Percentiles rank a stretch among this genome's conserved stretches.
Evolutionary conservation across 768 basidiomycete species (phyloP).

Genomic region (Amanita molliuscula): DNA sequence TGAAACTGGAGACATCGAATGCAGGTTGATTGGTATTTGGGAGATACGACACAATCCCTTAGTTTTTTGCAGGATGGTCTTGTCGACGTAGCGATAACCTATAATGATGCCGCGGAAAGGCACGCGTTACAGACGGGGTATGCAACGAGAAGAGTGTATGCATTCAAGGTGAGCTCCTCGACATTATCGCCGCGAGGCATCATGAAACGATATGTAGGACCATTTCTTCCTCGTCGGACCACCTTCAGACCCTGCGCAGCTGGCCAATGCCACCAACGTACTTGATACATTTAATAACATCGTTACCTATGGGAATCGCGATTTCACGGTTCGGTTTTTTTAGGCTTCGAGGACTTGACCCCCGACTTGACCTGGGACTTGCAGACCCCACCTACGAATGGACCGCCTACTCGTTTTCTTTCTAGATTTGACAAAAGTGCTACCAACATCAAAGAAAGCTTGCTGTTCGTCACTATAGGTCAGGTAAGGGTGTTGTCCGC

Average conservation of each 20-base stretch:
- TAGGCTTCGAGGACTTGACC: background rate
- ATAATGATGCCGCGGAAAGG: conserved; percentile 39
- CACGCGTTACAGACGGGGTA: conserved; percentile 20
- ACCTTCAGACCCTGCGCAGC: too few species aligned
- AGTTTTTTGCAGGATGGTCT: conserved; percentile 26
- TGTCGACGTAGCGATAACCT: too few species aligned
- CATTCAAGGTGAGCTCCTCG: conserved; percentile 29
- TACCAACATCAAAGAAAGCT: conserved; percentile 46
- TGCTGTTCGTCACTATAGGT: conserved; percentile 37
- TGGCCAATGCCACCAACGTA: conserved; percentile 22
- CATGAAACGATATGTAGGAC: conserved; percentile 20
- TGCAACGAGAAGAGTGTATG: conserved; percentile 27
- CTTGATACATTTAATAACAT: conserved; percentile 38
- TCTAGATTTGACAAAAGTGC: too few species aligned
- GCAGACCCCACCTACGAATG: conserved; percentile 18
- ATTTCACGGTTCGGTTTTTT: conserved; percentile 29
- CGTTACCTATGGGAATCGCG: conserved; percentile 30
- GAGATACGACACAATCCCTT: conserved; percentile 44
- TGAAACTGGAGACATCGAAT: too few species aligned
- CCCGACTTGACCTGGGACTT: conserved; percentile 1
- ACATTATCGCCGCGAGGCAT: background rate
- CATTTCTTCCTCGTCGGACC: conserved; percentile 45
- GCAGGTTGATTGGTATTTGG: conserved; percentile 46
- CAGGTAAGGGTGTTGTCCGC: conserved; percentile 26
- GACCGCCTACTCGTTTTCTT: conserved; percentile 34